These are phyloP conservation scores for Nicotiana noctiflora DNA, from an alignment of 257 asterid genomes.

Conservation along the genomic window DNA sequence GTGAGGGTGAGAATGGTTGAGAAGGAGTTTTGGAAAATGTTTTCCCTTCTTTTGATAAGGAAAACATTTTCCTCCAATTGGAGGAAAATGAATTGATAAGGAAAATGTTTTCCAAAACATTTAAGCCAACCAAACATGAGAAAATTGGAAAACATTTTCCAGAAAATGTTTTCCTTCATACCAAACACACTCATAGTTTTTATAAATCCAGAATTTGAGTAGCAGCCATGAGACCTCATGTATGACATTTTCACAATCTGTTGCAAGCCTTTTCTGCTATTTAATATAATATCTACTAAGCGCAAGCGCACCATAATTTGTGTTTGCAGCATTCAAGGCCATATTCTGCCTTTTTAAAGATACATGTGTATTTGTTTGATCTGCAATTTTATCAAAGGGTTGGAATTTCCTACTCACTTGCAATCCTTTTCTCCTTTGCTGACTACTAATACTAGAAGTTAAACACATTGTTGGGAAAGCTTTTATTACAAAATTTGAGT, in stretches of 20 bases:
- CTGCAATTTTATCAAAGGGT: neutral
- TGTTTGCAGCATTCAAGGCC: neutral
- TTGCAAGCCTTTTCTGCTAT: neutral
- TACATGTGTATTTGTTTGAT: neutral
- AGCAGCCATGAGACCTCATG: neutral
- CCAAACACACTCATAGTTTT: too few species aligned
- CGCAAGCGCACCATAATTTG: neutral
- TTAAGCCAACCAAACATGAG: too few species aligned
- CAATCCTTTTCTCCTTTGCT: neutral
- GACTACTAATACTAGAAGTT: neutral
- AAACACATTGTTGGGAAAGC: neutral
- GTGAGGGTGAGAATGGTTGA: too few species aligned
- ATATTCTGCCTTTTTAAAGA: neutral
- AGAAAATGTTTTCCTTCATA: too few species aligned
- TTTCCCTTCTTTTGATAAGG: too few species aligned
- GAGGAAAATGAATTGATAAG: too few species aligned
- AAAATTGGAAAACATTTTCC: too few species aligned
- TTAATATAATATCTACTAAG: neutral
- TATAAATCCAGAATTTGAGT: neutral
- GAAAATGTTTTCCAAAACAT: too few species aligned
- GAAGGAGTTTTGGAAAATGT: too few species aligned
- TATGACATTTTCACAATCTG: neutral
- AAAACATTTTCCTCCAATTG: too few species aligned
- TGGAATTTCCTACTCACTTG: neutral
- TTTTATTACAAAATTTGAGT: neutral